Percentiles rank a stretch among this genome's conserved stretches.
Evolutionary conservation across 192 early-diverging fungal species (phyloP).

Genomic region (Backusella liffmaniae): DNA sequence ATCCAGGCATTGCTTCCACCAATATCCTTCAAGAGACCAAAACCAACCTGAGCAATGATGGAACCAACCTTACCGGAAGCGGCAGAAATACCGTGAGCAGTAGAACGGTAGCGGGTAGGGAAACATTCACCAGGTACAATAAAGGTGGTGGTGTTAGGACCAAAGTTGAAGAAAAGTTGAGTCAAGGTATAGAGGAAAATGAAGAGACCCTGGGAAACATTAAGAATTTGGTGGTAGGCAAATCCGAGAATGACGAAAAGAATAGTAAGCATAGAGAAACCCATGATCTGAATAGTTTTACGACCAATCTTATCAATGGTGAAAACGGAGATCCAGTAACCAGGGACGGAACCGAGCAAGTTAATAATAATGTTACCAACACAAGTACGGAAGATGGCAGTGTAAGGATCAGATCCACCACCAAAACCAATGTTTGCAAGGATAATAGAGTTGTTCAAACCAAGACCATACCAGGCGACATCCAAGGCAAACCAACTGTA

Average conservation of each 20-base stretch:
- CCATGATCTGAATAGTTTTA: constrained; percentile 90
- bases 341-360: constrained; percentile 82
- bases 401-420: constrained; percentile 42
- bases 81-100: constrained; percentile 79
- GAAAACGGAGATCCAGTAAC: constrained; percentile 95
- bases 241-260: constrained; percentile 76
- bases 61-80: constrained; percentile 80
- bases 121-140: constrained; percentile 82
- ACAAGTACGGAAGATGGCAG: constrained; percentile 66
- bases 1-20: constrained; percentile 66
- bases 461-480: constrained; percentile 81
- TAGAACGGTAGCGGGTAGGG: constrained; percentile 80
- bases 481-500: constrained; percentile 78
- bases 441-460: constrained; percentile 77
- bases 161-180: constrained; percentile 91
- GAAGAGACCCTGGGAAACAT: constrained; percentile 54
- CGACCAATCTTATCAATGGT: constrained; percentile 87
- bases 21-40: constrained; percentile 66
- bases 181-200: constrained; percentile 65
- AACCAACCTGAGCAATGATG: constrained; percentile 71
- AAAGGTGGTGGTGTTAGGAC: constrained; percentile 91
- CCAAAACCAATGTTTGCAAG: constrained; percentile 69
- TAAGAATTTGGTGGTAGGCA: constrained; percentile 64
- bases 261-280: constrained; percentile 77
- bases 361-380: constrained; percentile 94